phyloP scores from a whole-genome alignment of 129 eudicot genomes.

The Escallonia herrerae region DNA sequence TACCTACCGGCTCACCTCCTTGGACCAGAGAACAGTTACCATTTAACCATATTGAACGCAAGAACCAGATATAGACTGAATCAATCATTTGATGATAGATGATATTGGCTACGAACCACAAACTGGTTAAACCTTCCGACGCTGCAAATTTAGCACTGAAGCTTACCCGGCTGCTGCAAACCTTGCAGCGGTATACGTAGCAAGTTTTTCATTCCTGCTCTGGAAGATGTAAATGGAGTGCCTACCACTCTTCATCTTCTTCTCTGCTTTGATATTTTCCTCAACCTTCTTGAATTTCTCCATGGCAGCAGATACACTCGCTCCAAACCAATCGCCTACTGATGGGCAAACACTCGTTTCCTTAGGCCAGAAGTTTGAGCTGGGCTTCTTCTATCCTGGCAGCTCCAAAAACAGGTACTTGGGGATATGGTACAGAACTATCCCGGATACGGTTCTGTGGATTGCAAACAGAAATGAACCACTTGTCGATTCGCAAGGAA shows the following conservation, averaged over 20 bases:
- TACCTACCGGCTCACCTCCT: too few species aligned
- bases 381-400: not conserved
- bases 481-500: not conserved
- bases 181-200: too few species aligned
- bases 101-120: too few species aligned
- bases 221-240: not conserved
- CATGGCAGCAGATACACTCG: not conserved
- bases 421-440: not conserved
- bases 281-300: not conserved
- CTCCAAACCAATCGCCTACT: not conserved
- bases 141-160: too few species aligned
- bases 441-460: not conserved
- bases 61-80: too few species aligned
- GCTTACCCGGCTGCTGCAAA: too few species aligned
- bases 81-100: too few species aligned
- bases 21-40: too few species aligned
- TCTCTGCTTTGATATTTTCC: not conserved
- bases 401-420: not conserved
- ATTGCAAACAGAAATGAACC: not conserved
- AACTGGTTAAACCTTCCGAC: too few species aligned
- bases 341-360: not conserved
- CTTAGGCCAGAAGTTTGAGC: not conserved
- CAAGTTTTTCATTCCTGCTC: too few species aligned
- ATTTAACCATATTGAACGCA: too few species aligned
- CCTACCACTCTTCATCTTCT: not conserved